Evolutionary conservation across 768 basidiomycete genomes (phyloP), one percentile per base, ranked within the genome.

Genomic region (Hydnomerulius pinastri): DNA sequence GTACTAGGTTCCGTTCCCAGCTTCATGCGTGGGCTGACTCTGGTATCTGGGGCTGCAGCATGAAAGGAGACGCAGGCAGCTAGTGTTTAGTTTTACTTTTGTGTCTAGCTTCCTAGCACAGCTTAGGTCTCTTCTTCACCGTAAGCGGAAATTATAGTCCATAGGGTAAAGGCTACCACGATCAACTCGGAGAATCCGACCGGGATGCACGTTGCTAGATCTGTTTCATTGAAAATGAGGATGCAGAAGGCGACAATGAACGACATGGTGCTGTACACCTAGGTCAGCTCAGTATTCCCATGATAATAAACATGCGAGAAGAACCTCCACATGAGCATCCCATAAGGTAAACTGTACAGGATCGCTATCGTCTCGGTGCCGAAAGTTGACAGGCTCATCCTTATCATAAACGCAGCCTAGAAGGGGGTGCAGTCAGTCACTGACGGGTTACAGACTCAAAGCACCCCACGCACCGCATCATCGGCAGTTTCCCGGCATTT

Each of bases 281-380:
- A 6, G 1, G 33, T 35, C 17, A 35, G 17, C 33, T n/a, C 33
- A 35, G 33, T 15, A n/a, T n/a, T 35, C n/a, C 18, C 6, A 8
- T 8, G n/a, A 5, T 17, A 2, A 35, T 17, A 15, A 9, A 35
- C n/a, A 17, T 17, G 9, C n/a, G 17, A 35, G n/a, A 35, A 7
- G 33, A 17, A 69, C 68, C 57, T 53, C 59, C 63, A 69, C 64
- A 71, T 63, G 27, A 69, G 56, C 15, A 67, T 47, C 27, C 61
- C 69, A 40, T 66, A 69, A 6, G 69, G 69, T 23, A 71, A 48
- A 42, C 63, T 67, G 46, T 64, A 71, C 36, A 65, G 49, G 20
- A 71, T 65, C 1, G 69, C 61, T 13, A 71, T 50, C 2, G 56
- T 51, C 48, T 71, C 69, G 2, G 62, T 46, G 4, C 64, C 64